Evolutionary conservation across 805 yeast genomes (phyloP).

Genomic region (Ogataea salicorniae): DNA sequence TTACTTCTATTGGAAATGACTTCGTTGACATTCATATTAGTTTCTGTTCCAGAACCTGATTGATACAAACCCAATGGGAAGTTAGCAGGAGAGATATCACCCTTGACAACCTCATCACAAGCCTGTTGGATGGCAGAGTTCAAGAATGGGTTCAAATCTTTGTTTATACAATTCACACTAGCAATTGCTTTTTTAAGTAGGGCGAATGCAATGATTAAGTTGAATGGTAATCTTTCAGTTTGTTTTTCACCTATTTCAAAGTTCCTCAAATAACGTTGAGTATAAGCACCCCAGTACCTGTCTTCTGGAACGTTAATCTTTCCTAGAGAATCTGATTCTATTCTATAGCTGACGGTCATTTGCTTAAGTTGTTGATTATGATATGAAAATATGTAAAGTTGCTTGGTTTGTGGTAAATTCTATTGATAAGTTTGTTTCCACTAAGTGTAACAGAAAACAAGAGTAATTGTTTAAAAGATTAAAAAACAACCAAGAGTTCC

Average conservation of each 20-base stretch:
- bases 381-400: too few species aligned
- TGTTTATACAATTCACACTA: conserved; percentile 74
- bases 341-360: conserved; percentile 36
- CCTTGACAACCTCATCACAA: conserved; percentile 87
- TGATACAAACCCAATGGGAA: conserved; percentile 97
- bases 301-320: conserved; percentile 70
- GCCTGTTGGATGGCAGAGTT: conserved; percentile 84
- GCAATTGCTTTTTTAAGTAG: conserved; percentile 91
- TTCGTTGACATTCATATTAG: conserved; percentile 98
- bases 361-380: too few species aligned
- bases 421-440: too few species aligned
- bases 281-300: conserved; percentile 96
- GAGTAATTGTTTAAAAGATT: too few species aligned
- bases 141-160: conserved; percentile 74
- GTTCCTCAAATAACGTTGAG: conserved; percentile 87
- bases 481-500: too few species aligned
- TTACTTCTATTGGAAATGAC: conserved; percentile 97
- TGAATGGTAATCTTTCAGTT: conserved; percentile 86
- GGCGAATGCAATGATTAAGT: conserved; percentile 86
- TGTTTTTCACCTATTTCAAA: conserved; percentile 85
- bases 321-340: conserved; percentile 92
- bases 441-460: too few species aligned
- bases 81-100: conserved; percentile 74
- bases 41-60: conserved; percentile 97
- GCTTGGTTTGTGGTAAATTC: too few species aligned